Conservation (phyloP, 2,329 filamentous ascomycete species). For the Aspergillus awamori region DNA sequence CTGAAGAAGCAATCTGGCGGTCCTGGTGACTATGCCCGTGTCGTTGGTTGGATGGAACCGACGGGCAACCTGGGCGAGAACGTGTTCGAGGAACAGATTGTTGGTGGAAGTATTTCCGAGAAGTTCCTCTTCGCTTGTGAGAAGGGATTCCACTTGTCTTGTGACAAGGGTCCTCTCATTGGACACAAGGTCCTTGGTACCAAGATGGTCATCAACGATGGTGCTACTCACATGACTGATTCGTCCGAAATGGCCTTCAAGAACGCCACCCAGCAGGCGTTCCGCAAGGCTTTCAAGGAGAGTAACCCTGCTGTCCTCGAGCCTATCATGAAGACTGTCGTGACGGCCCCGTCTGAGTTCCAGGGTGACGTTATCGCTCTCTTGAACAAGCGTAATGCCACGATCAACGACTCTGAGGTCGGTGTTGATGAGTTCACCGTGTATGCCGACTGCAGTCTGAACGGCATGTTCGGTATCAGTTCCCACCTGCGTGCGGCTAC, state of each 20-base stretch:
- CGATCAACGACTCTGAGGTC: conserved; percentile 94
- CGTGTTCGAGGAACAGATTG: conserved; percentile 81
- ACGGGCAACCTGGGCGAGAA: conserved; percentile 73
- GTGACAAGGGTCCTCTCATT: conserved; percentile 83
- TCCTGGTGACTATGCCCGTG: conserved; percentile 91
- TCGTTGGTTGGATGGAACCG: conserved; percentile 89
- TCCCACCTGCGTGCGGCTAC: conserved; percentile 88
- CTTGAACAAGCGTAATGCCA: conserved; percentile 94
- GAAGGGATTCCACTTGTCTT: conserved; percentile 86
- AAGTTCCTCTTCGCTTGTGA: conserved; percentile 94
- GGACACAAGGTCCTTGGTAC: conserved; percentile 91
- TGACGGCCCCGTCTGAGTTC: conserved; percentile 95
- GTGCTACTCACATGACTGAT: conserved; percentile 95
- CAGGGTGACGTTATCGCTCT: conserved; percentile 94
- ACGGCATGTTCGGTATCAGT: conserved; percentile 97
- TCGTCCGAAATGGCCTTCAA: conserved; percentile 97
- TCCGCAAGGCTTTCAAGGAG: conserved; percentile 86
- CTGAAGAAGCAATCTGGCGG: conserved; percentile 95
- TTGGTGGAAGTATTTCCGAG: conserved; percentile 88
- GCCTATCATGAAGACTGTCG: conserved; percentile 96
- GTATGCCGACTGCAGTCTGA: conserved; percentile 87
- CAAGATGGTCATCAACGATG: conserved; percentile 91
- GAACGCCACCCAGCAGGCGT: conserved; percentile 91
- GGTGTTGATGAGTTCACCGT: conserved; percentile 93
- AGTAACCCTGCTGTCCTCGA: conserved; percentile 85